Evolutionary conservation across 441 rosid species (phyloP), one percentile per base, ranked within the genome.

Genomic region (Pelargonium fulgidum): DNA sequence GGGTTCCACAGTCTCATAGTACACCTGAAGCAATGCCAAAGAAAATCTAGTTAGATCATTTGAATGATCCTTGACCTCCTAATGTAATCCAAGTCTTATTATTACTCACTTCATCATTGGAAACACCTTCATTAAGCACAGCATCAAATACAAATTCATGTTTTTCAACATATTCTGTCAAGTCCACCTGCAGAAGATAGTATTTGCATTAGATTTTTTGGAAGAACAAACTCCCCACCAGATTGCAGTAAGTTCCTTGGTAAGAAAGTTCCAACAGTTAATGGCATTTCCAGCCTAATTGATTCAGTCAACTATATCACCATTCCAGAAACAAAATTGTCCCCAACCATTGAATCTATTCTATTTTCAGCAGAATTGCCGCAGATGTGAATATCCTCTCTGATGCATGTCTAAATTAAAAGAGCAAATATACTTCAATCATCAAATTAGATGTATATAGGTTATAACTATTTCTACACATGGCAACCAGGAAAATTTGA

Each of bases 101-200:
- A 68, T 56, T 86, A 47, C 54, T 83, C 68, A 91, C 97, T 84
- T 94, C 97, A 48, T 91, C 96, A 80, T 94, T 92, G 48, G 98
- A 92, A 75, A 94, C 99, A 79, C 92, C 90, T 79, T 91, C 97
- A 75, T 90, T 85, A 68, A 94, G 85, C 69, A 92, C 96, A n/a
- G 94, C 97, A 85, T 92, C 98, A 79, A 94, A 94, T 68, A 89
- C 87, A 79, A 94, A 94, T 77, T 94, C 99, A 84, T 92, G 98
- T 78, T 79, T 94, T 79, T 91, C 99, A 73, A 90, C 70, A 52
- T 94, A 94, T 76, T 87, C 96, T 10, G 97, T 94, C 75, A 92
- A 82, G 85, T 94, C 97, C 82, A 94, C 99, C 97, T 94, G 82
- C 75, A 81, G 52, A 72, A 71, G 45, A 71, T 72, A n/a, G 79